Conservation (phyloP, 371 early-diverging fungal genomes). For the Saksenaea vasiformis region DNA sequence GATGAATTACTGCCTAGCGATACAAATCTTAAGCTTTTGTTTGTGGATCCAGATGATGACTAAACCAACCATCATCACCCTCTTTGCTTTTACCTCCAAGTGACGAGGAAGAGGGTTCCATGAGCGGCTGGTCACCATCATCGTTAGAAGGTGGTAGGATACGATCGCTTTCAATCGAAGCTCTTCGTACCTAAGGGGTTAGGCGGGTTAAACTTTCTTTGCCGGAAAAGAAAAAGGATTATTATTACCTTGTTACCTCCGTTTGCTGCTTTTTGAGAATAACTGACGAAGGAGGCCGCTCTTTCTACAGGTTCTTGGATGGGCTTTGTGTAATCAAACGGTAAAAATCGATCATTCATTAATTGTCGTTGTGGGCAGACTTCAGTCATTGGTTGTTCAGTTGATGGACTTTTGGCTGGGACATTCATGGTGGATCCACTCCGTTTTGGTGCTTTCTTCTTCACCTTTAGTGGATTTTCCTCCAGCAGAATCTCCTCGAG, state of each 20-base stretch:
- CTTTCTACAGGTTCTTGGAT: neutral
- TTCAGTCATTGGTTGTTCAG: conserved; percentile 18
- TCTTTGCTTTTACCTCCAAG: neutral
- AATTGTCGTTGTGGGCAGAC: conserved; percentile 34
- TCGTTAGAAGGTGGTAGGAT: neutral
- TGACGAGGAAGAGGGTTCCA: neutral
- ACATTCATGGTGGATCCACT: conserved; percentile 31
- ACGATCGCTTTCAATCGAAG: neutral
- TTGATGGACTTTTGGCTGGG: conserved; percentile 10
- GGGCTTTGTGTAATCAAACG: conserved; percentile 62
- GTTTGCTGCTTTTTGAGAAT: neutral
- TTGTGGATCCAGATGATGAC: neutral
- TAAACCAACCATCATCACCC: neutral
- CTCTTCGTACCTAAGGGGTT: neutral
- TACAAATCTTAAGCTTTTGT: neutral
- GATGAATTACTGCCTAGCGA: no score
- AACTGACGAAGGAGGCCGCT: neutral
- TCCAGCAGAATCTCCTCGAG: conserved; percentile 92
- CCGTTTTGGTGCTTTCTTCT: conserved; percentile 11
- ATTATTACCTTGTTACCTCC: neutral
- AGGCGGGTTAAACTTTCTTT: no score
- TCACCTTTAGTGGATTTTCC: conserved; percentile 72
- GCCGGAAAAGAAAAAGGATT: no score
- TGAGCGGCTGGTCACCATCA: neutral
- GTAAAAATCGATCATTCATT: conserved; percentile 62